Evolutionary conservation across 495 filamentous ascomycete genomes (phyloP), one percentile per base, ranked within the genome.

Genomic region (Poronia punctata): DNA sequence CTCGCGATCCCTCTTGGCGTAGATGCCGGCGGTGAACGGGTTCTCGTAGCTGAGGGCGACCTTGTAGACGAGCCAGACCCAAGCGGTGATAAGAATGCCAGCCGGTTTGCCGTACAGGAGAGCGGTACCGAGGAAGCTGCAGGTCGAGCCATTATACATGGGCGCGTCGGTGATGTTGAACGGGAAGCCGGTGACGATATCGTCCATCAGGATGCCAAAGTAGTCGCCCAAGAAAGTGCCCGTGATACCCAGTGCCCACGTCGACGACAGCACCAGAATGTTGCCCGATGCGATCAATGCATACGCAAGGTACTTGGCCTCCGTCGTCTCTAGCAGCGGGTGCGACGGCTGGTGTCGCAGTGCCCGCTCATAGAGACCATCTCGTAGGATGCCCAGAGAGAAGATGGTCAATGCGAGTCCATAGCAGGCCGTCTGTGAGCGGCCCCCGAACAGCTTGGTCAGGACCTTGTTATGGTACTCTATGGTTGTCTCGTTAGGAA

Each of bases 171-270:
- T 90, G 37, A 97, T 67, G 63, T 88, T 96, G 78, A 98, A 98
- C 1, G 92, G 92, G 59, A 98, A 98, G 8, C 83, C 79, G 4
- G 86, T 94, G 30, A 98, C 88, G 33, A 85, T 86, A 54, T 78
- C 71, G 56, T 96, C 88, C 92, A 97, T 93, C 48, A 98, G 71
- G 57, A 98, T 97, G 25, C 92, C 92, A 54, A 95, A 98, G 68
- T 98, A 98, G 68, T 98, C 92, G 41, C 92, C 92, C 18, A 98
- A 71, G 61, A 96, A 98, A 48, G 92, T 98, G 40, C 92, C 93
- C 7, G 92, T 97, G 45, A 98, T 72, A 30, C 92, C 92, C n/a
- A 98, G 76, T 19, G 80, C 83, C 78, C 80, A 95, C 68, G 94
- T 97, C 45, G 79, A 86, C 20, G 80, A 80, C 12, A 97, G 59